These are phyloP conservation scores for Lentinus polychrous DNA, from an alignment of 1,284 basidiomycete species.

Conservation along the genomic window DNA sequence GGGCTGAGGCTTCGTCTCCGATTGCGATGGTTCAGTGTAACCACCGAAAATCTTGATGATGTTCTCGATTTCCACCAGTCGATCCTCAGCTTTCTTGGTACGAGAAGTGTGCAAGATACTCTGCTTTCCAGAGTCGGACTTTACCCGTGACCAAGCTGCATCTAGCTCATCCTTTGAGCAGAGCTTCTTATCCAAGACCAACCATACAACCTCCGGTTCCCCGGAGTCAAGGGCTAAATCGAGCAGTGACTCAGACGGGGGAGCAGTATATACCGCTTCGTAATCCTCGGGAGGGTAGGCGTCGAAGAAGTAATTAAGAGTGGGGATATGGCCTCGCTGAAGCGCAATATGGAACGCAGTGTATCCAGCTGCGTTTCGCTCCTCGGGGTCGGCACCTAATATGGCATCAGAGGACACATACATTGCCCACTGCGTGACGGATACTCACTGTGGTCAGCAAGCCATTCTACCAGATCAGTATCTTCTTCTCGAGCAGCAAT, in stretches of 20 bases:
- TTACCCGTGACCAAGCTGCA: conserved; percentile 43
- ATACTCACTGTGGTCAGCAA: conserved; percentile 61
- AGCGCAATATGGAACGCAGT: conserved; percentile 67
- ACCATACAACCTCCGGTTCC: conserved; percentile 55
- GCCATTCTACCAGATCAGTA: conserved; percentile 54
- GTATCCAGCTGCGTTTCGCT: conserved; percentile 47
- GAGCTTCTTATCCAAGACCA: conserved; percentile 52
- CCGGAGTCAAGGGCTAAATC: conserved; percentile 49
- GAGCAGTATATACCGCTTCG: conserved; percentile 43
- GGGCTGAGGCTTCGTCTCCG: neutral
- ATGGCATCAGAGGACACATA: neutral
- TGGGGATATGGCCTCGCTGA: conserved; percentile 37
- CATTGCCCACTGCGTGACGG: conserved; percentile 1
- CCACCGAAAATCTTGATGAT: conserved; percentile 48
- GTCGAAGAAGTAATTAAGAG: conserved; percentile 53
- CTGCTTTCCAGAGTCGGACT: conserved; percentile 29
- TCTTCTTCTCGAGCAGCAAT: conserved; percentile 53
- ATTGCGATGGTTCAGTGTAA: conserved; percentile 20
- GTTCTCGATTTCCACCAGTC: conserved; percentile 44
- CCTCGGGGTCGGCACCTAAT: conserved; percentile 63
- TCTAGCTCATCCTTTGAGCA: conserved; percentile 40
- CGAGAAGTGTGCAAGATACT: conserved; percentile 21
- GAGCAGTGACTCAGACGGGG: conserved; percentile 37
- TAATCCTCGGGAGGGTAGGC: conserved; percentile 44
- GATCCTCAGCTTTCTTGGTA: conserved; percentile 25